Evolutionary conservation across 1,284 basidiomycete species (phyloP).

Genomic region (Tranzscheliella williamsii): DNA sequence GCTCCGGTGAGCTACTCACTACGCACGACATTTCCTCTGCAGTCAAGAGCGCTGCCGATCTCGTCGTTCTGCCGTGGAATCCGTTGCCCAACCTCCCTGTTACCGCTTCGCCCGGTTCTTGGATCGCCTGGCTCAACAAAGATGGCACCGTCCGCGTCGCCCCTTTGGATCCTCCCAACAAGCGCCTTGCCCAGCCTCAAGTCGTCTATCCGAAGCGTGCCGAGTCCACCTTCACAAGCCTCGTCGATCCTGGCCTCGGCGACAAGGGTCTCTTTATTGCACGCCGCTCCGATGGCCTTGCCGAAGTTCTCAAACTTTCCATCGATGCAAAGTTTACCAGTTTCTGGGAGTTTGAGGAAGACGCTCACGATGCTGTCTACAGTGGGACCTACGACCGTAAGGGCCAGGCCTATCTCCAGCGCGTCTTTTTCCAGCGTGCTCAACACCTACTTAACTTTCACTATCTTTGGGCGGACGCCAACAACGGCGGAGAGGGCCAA

Average conservation of each 20-base stretch:
- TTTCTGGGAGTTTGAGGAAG: slow-evolving; percentile 55
- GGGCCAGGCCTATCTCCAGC: slow-evolving; percentile 70
- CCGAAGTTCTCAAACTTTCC: slow-evolving; percentile 46
- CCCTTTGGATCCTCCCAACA: slow-evolving; percentile 35
- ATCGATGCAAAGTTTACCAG: slow-evolving; percentile 33
- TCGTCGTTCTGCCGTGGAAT: slow-evolving; percentile 38
- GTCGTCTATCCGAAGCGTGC: slow-evolving; percentile 32
- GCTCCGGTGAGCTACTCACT: slow-evolving; percentile 31
- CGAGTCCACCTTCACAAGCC: slow-evolving; percentile 19
- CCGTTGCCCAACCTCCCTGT: slow-evolving; percentile 32
- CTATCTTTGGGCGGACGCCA: slow-evolving; percentile 68
- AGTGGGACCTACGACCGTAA: slow-evolving; percentile 68
- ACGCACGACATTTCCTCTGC: slow-evolving; percentile 30
- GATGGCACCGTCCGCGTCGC: slow-evolving; percentile 46
- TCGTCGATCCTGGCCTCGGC: slow-evolving; percentile 48
- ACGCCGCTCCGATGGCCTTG: slow-evolving; percentile 36
- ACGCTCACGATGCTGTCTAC: slow-evolving; percentile 58
- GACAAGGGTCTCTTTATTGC: slow-evolving; percentile 50
- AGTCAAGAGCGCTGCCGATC: slow-evolving; percentile 20
- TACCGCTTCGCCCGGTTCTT: slow-evolving; percentile 37
- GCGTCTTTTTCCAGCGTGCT: slow-evolving; percentile 67
- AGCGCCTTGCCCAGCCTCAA: slow-evolving; percentile 35
- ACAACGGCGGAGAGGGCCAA: slow-evolving; percentile 66
- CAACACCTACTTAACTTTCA: slow-evolving; percentile 64
- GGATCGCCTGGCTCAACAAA: slow-evolving; percentile 51